Evolutionary conservation across 2,329 filamentous ascomycete genomes (phyloP).

Genomic region (Penicillium corylophilum): DNA sequence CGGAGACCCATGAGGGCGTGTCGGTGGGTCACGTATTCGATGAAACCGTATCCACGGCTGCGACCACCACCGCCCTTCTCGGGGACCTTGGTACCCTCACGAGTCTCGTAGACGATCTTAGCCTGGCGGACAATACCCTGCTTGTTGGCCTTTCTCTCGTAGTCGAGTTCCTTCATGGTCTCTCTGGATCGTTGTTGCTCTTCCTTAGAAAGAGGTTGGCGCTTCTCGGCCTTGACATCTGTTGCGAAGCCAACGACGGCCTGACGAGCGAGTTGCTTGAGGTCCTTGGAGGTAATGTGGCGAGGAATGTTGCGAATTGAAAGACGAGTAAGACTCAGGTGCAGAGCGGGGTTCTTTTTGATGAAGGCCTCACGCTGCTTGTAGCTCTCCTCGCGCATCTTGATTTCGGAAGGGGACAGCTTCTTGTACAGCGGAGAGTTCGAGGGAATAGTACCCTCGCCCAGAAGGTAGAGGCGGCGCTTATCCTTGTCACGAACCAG

Average conservation of each 20-base stretch:
- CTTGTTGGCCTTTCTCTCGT: slow-evolving; percentile 73
- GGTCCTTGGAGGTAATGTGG: slow-evolving; percentile 76
- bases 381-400: slow-evolving; percentile 82
- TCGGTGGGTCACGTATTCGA: slow-evolving; percentile 92
- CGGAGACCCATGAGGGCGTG: slow-evolving; percentile 92
- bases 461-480: slow-evolving; percentile 80
- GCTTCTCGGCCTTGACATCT: slow-evolving; percentile 76
- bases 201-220: slow-evolving; percentile 81
- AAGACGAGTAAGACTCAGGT: slow-evolving; percentile 84
- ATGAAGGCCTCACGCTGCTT: slow-evolving; percentile 88
- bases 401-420: slow-evolving; percentile 75
- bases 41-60: slow-evolving; percentile 92
- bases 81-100: slow-evolving; percentile 77
- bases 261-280: slow-evolving; percentile 86
- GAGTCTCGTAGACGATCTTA: slow-evolving; percentile 90
- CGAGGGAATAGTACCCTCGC: slow-evolving; percentile 78
- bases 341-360: slow-evolving; percentile 83
- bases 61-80: slow-evolving; percentile 76
- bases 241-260: slow-evolving; percentile 92
- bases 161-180: slow-evolving; percentile 77
- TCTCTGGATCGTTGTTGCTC: slow-evolving; percentile 78
- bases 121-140: slow-evolving; percentile 89
- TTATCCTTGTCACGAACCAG: slow-evolving; percentile 80
- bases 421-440: slow-evolving; percentile 74
- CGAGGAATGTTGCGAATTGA: slow-evolving; percentile 89